A percentile compares a stretch with the other conserved stretches of the same genome.
These are phyloP conservation scores for Termitomyces sp. DNA, from an alignment of 768 basidiomycete species.

Conservation along the genomic window DNA sequence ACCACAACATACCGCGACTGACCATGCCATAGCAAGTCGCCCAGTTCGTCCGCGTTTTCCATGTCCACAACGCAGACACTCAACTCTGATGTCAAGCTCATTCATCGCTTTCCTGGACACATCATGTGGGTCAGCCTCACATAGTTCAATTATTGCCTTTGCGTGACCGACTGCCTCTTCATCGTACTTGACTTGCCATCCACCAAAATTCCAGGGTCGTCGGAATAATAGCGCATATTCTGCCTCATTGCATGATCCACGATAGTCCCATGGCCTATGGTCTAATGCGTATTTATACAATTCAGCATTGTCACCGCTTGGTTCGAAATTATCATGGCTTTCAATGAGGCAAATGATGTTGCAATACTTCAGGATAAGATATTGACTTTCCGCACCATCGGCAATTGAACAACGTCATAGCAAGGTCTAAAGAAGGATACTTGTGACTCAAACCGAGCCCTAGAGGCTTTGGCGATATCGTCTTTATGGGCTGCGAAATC, in stretches of 20 bases:
- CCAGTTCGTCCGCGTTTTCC: conserved; percentile 7
- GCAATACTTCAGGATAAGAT: conserved; percentile 23
- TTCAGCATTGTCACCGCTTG: conserved; percentile 9
- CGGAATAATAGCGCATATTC: neutral
- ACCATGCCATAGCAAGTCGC: conserved; percentile 27
- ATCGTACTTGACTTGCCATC: conserved; percentile 19
- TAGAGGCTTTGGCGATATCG: conserved; percentile 7
- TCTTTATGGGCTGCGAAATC: conserved; percentile 6
- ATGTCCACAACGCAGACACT: conserved; percentile 24
- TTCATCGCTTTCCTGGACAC: conserved; percentile 19
- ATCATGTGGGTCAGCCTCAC: conserved; percentile 21
- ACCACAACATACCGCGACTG: conserved; percentile 19
- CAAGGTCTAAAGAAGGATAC: conserved; percentile 17
- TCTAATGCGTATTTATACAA: neutral
- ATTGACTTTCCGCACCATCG: conserved; percentile 23
- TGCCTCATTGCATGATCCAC: neutral
- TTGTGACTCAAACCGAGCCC: conserved; percentile 17
- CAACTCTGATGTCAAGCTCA: conserved; percentile 18
- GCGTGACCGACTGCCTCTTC: conserved; percentile 20
- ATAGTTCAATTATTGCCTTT: conserved; percentile 16
- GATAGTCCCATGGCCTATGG: neutral
- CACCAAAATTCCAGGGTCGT: conserved; percentile 18
- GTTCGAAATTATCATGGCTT: neutral
- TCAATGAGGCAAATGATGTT: conserved; percentile 21
- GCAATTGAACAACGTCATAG: conserved; percentile 28